Conservation (phyloP, 352 stramenopile genomes). For the Pythium monospermum region DNA sequence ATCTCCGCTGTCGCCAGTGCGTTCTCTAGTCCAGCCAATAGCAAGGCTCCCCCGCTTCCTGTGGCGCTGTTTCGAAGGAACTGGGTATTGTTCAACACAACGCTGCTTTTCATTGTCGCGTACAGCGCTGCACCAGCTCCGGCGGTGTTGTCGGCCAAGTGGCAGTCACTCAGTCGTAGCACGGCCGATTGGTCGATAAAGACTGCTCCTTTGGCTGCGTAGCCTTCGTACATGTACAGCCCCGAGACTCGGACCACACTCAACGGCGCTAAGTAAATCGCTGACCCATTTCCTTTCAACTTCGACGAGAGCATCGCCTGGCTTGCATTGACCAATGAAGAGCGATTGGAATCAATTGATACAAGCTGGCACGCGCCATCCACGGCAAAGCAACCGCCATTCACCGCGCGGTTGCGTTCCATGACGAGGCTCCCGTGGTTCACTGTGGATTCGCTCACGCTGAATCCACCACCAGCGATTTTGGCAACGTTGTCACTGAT, state of each 20-base stretch:
- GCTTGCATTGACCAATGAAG: slow-evolving; percentile 4
- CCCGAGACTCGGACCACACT: neutral
- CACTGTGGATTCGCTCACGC: slow-evolving; percentile 4
- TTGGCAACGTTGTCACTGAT: slow-evolving; percentile 10
- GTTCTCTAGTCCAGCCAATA: neutral
- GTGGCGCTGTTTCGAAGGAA: slow-evolving; percentile 5
- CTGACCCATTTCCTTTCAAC: slow-evolving; percentile 6
- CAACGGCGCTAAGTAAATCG: slow-evolving; percentile 2
- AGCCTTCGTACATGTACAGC: slow-evolving; percentile 3
- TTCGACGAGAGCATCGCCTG: neutral
- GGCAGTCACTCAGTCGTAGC: neutral
- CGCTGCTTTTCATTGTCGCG: neutral
- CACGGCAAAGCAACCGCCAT: slow-evolving; percentile 5
- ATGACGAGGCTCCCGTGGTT: neutral
- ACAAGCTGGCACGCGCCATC: neutral
- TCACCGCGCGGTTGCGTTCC: neutral
- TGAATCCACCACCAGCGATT: slow-evolving; percentile 1
- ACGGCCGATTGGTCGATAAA: slow-evolving; percentile 11
- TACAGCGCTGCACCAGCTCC: slow-evolving; percentile 9
- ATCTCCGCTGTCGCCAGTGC: neutral
- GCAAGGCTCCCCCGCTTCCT: slow-evolving; percentile 2
- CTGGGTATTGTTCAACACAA: neutral
- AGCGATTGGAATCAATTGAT: neutral
- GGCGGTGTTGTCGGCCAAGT: slow-evolving; percentile 11
- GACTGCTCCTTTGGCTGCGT: slow-evolving; percentile 1